Base-by-base conservation (phyloP, 495 filamentous ascomycete genomes). In the Peziza echinospora region DNA sequence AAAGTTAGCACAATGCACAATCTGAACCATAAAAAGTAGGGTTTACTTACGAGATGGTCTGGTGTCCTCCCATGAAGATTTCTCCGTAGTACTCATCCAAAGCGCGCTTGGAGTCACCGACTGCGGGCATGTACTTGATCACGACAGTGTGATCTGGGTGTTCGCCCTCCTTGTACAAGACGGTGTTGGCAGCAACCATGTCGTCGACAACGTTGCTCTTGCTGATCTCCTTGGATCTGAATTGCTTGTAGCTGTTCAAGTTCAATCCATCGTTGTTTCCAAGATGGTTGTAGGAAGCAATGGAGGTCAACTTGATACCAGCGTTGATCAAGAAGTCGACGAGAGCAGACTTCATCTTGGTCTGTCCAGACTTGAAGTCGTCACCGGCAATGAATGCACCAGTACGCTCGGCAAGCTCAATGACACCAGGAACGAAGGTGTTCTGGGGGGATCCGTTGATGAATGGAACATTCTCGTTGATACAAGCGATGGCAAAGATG, bases 231-330 rank as follows among this genome's bases (percentile, higher is more conserved):
- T 97, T 97, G 63, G 84, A 93, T 58, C 89, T 84, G 75, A 97
- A 97, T 64, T 94, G 91, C 70, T 77, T 81, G 64, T 94, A 86
- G 21, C 84, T 93, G 68, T 81, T 91, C 53, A 97, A 65, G 69
- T 97, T 97, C 76, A 83, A 93, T 69, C 89, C 89, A 61, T 97
- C 89, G 60, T 97, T 97, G 72, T 97, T 97, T 59, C 89, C 89
- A 43, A 97, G 79, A 66, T 96, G 91, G 73, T 97, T 97, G 75
- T 96, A 97, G 68, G 82, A 89, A 55, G 89, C 83, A 65, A 97
- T 96, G 46, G 91, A 93, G 46, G 91, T 97, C 55, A 97, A 78
- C 72, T 93, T 93, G 72, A 97, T 93, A 62, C 89, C 89, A 47
- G 89, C 91, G 63, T 77, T 93, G 77, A 97, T 89, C 57, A 97